A percentile compares a stretch with the other conserved stretches of the same genome.
These are phyloP conservation scores for Cryptosporidium ryanae DNA, from an alignment of 169 alveolate species.

Conservation along the genomic window DNA sequence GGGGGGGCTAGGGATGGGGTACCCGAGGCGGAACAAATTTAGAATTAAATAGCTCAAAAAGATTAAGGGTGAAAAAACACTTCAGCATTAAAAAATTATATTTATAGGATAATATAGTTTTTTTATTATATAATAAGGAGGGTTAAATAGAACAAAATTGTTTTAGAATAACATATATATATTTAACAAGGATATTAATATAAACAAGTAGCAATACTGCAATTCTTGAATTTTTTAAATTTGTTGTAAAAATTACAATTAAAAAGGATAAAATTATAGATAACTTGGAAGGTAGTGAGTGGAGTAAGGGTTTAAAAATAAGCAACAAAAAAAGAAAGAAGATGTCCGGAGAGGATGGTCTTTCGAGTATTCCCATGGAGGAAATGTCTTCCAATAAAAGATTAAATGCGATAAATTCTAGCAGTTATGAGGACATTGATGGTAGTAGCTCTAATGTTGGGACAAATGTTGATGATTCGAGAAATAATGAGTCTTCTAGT, in stretches of 20 bases:
- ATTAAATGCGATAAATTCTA: background rate
- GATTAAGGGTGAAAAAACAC: no score
- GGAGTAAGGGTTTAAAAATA: conserved; percentile 62
- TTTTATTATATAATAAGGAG: no score
- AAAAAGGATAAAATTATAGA: conserved; percentile 13
- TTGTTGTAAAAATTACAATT: conserved; percentile 27
- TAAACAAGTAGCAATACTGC: background rate
- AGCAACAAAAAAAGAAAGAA: conserved; percentile 37
- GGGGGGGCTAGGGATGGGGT: no score
- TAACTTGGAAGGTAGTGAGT: conserved; percentile 43
- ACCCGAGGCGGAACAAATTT: no score
- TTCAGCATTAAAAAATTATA: no score
- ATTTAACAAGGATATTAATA: conserved; percentile 9
- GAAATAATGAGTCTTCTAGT: background rate
- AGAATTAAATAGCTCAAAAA: no score
- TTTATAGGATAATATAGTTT: no score
- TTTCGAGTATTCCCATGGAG: conserved; percentile 15
- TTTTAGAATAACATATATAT: background rate
- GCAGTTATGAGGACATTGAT: background rate
- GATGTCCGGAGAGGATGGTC: conserved; percentile 44
- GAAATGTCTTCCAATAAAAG: conserved; percentile 1
- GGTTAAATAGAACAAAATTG: background rate
- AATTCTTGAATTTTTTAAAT: no score
- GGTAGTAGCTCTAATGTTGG: conserved; percentile 8
- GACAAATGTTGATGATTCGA: background rate